Base-by-base conservation (phyloP, 78 protist species). In the Dictyostelium intermedium region DNA sequence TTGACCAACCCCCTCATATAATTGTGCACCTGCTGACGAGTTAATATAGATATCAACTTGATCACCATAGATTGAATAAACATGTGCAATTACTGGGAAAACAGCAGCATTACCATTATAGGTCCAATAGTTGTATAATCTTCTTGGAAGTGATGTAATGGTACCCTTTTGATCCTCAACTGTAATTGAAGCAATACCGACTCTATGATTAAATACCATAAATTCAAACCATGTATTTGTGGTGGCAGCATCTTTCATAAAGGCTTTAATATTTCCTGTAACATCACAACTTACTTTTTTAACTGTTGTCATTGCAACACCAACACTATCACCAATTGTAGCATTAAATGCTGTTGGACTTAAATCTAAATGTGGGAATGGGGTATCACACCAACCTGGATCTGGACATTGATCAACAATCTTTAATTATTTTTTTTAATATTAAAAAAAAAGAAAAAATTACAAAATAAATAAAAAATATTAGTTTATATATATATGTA, bases 341-440 rank as follows among this genome's bases (percentile, higher is more conserved):
- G 32, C 30, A 50, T 60, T 41, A 39, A 89, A 89, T 25, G 82
- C 79, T 8, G 41, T 25, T n/a, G 94, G 94, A 45, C 83, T 69
- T 14, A 89, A 66, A 89, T 89, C 94, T 34, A 89, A 89, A 89
- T 89, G 94, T 69, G 94, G 94, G 84, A 89, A 89, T 32, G 83
- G 25, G 23, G 94, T 89, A 89, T 89, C 94, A 80, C 94, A 89
- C 94, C 94, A 89, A 27, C 94, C 94, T 30, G 94, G 94, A n/a
- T 89, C 94, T 78, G 94, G 94, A 80, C 94, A 89, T 89, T 89
- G 94, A 69, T 89, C 94, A 70, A 89, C 94, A 89, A 89, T 77
- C 92, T 85, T 50, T n/a, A n/a, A n/a, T n/a, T n/a, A n/a, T n/a
- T n/a, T n/a, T n/a, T 13, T 56, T 56, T 20, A 20, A 56, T 5